Percentiles rank a stretch among this genome's conserved stretches.
phyloP scores from a whole-genome alignment of 225 moss, liverwort and hornwort species.

The Marchantia paleacea region DNA sequence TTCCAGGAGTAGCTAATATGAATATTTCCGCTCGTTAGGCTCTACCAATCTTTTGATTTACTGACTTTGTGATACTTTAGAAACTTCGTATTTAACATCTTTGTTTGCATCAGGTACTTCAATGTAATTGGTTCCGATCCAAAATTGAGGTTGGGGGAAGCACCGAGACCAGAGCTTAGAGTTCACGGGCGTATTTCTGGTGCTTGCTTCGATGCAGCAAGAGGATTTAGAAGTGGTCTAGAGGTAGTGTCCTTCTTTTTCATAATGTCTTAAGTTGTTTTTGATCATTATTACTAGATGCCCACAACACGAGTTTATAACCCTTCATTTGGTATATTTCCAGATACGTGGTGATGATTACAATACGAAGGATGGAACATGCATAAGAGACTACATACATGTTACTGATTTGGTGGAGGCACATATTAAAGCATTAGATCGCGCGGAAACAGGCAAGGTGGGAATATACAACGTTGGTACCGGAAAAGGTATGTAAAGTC shows the following conservation, averaged over 20 bases:
- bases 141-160: constrained; percentile 79
- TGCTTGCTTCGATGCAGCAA: constrained; percentile 91
- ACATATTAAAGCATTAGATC: constrained; percentile 79
- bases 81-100: neutral
- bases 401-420: constrained; percentile 89
- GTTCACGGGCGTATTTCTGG: constrained; percentile 85
- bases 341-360: constrained; percentile 64
- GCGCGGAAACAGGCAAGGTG: constrained; percentile 50
- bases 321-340: neutral
- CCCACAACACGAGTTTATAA: neutral
- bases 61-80: too few species aligned
- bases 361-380: constrained; percentile 74
- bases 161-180: constrained; percentile 80
- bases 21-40: too few species aligned
- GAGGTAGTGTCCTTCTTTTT: constrained; percentile 39
- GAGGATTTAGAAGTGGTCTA: constrained; percentile 58
- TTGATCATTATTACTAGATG: neutral
- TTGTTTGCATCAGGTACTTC: constrained; percentile 60
- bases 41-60: too few species aligned
- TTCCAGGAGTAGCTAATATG: too few species aligned
- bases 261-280: neutral
- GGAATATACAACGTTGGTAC: constrained; percentile 90
- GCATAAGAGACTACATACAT: constrained; percentile 88
- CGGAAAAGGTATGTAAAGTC: constrained; percentile 51
- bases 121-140: constrained; percentile 95